Evolutionary conservation across 306 rosid species (phyloP).

Genomic region (Malus domestica): DNA sequence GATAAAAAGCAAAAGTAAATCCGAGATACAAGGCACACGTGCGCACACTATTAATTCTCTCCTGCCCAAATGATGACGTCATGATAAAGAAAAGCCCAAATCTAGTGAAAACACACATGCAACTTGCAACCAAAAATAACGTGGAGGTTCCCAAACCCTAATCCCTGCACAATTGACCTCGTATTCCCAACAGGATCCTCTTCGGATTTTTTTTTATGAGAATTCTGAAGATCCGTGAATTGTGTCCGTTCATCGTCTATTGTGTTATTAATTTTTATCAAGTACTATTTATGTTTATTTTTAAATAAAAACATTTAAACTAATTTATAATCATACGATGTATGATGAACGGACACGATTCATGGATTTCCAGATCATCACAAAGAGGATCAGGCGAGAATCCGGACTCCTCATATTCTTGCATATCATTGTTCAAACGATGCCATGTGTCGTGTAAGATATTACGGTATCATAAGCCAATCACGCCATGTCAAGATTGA

Average conservation of each 20-base stretch:
- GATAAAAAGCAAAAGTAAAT: conserved; percentile 1
- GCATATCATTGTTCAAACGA: background rate
- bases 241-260: accelerated
- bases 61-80: background rate
- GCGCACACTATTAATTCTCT: background rate
- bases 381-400: too few relatives aligned
- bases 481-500: background rate
- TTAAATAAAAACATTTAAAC: too few relatives aligned
- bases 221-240: accelerated
- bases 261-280: accelerated
- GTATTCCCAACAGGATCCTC: too few relatives aligned
- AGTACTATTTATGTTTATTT: too few relatives aligned
- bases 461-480: background rate
- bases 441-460: background rate
- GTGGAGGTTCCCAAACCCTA: background rate
- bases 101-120: too few relatives aligned
- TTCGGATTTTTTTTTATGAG: too few relatives aligned
- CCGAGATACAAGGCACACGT: background rate
- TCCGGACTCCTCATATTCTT: background rate
- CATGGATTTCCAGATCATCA: accelerated
- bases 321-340: too few relatives aligned
- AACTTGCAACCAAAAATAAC: too few relatives aligned
- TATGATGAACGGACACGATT: too few relatives aligned
- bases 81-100: background rate
- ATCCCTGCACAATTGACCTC: background rate